Evolutionary conservation across 2,329 filamentous ascomycete genomes (phyloP), one percentile per base, ranked within the genome.

Genomic region (Ophiostoma fasciatum): DNA sequence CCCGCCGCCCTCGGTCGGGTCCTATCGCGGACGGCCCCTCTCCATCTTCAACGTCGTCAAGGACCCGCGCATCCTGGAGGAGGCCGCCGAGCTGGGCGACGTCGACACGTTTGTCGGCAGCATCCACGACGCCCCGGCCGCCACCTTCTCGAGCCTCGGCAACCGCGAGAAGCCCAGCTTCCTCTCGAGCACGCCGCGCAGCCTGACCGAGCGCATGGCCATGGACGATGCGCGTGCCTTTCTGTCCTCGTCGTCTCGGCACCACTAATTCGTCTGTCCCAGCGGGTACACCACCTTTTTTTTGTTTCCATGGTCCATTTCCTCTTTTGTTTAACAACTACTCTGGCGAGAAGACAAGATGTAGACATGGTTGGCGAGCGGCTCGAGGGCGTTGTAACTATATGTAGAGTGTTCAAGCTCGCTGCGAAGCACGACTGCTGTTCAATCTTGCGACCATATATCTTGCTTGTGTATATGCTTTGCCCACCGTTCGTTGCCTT

Each of bases 21-120:
- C 59, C 6, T 61, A 58, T 42, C 59, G 53, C 42, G 59, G 59
- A n/a, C 42, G 40, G 8, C 45, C 56, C 7, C 50, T 64, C 35
- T 50, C 43, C 13, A 29, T 43, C 10, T 51, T 59, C 38, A 51
- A 52, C 15, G 51, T 61, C 10, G 59, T 62, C 37, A 53, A 47
- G 31, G 55, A 55, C 37, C 48, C 56, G 12, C 49, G 51, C 21
- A 38, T 62, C 26, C 56, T 59, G 33, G 51, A 59, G 12, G 45
- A 53, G 45, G 59, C 60, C 4, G 54, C 54, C 6, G 45, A 50
- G 31, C 46, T 61, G 36, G 58, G 58, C 30, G 47, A 51, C 17
- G 45, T 62, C 15, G 50, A 51, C 28, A 53, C 52, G 7, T 61
- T 61, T 41, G 57, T 64, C 2, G 61, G 61, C 8, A 61, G 60